Conservation (phyloP, 768 basidiomycete genomes). For the Dentipellis sp. region DNA sequence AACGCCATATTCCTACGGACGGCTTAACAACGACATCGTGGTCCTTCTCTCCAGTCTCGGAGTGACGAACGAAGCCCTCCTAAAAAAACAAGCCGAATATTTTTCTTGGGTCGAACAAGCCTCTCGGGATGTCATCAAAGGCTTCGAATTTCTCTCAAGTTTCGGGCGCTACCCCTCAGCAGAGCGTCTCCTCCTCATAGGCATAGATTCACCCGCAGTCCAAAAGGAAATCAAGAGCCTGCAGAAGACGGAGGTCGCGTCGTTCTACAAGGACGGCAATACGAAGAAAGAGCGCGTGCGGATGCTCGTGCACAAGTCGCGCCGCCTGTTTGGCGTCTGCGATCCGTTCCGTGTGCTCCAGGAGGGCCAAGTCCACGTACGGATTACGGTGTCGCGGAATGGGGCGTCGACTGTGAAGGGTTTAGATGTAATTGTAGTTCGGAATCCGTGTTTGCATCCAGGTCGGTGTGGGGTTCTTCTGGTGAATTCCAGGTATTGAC, state of each 20-base stretch:
- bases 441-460: constrained; percentile 64
- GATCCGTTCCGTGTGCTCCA: constrained; percentile 55
- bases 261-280: constrained; percentile 37
- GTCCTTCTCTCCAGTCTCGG: constrained; percentile 58
- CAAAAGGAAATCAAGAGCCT: constrained; percentile 29
- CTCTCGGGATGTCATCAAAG: constrained; percentile 34
- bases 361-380: constrained; percentile 57
- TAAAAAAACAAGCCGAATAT: constrained; percentile 48
- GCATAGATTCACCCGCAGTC: constrained; percentile 37
- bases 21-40: constrained; percentile 64
- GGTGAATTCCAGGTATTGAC: background rate
- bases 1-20: constrained; percentile 52
- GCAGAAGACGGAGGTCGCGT: constrained; percentile 42
- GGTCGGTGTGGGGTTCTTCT: constrained; percentile 25
- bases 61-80: constrained; percentile 41
- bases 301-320: constrained; percentile 54
- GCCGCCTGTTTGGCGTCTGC: constrained; percentile 57
- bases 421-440: constrained; percentile 52
- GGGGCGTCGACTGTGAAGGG: constrained; percentile 49
- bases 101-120: constrained; percentile 50
- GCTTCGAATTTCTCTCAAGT: constrained; percentile 49
- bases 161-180: constrained; percentile 38
- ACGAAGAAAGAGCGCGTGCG: constrained; percentile 41
- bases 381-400: constrained; percentile 41
- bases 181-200: constrained; percentile 45